phyloP scores from a whole-genome alignment of 1,284 basidiomycete species.

The Trichosporon asahii region DNA sequence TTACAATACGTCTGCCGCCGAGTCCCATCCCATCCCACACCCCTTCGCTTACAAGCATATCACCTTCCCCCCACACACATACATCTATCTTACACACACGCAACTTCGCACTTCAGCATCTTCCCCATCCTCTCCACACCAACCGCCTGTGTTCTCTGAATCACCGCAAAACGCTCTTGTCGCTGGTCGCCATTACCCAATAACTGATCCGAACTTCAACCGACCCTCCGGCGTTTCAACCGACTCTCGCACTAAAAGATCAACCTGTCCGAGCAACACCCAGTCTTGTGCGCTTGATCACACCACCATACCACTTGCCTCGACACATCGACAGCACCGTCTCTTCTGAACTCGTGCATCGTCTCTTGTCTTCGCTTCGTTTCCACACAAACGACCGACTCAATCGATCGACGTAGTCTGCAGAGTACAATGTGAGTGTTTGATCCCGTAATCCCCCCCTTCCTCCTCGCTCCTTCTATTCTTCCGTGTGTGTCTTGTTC shows the following conservation, averaged over 20 bases:
- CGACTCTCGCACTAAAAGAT: not conserved
- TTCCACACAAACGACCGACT: not conserved
- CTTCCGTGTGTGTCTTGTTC: not conserved
- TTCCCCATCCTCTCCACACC: not conserved
- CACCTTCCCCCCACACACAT: not conserved
- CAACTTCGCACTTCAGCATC: not conserved
- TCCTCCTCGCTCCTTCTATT: not conserved
- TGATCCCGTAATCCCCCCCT: not conserved
- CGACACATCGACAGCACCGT: not conserved
- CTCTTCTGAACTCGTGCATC: not conserved
- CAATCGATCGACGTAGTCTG: not conserved
- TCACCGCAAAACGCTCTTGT: not conserved
- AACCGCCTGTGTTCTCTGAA: not conserved
- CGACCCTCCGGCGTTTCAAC: not conserved
- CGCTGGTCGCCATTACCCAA: not conserved
- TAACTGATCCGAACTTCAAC: conserved; percentile 7
- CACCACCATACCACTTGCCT: not conserved
- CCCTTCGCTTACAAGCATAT: conserved; percentile 1
- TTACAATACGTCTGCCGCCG: not conserved
- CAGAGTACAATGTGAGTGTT: not conserved
- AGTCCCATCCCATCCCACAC: not conserved
- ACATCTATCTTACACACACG: not conserved
- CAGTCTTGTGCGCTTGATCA: not conserved
- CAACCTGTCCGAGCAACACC: not conserved
- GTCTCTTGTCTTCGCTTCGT: not conserved